Base-by-base conservation (phyloP, 1,139 yeast genomes). In the Taphrina populina region DNA sequence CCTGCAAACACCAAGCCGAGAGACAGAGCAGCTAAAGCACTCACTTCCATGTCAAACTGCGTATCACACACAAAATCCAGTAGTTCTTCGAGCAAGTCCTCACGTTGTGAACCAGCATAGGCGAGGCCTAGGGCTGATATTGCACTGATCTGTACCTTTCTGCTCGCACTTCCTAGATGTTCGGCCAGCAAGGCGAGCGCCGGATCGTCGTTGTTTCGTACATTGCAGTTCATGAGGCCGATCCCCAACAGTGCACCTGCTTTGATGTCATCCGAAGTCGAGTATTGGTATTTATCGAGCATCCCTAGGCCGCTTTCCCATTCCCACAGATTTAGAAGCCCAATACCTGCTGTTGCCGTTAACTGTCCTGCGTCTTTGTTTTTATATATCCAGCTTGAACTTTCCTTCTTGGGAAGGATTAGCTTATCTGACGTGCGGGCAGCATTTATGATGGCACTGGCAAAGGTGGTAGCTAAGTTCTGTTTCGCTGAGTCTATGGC, bases 211-310 rank as follows among this genome's bases (percentile, higher is more conserved):
- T 92, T 98, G 68, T 92, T 96, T 69, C 88, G 96, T 58, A 94
- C 94, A 70, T 95, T 95, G 29, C 95, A 78, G 35, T 95, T 87
- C n/a, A 88, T 84, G 52, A 94, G 78, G 71, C 98, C 98, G 70
- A 88, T 88, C 70, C 97, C 99, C 62, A 94, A 77, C 60, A 92
- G 76, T 3, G 98, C 96, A 71, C 99, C 99, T 10, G 97, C 96
- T 71, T 88, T 88, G 62, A 90, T 82, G 66, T 88, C 92, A 59
- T 82, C 84, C 65, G 88, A 95, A 24, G 82, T 78, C 5, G 95
- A 84, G 68, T 90, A 88, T 60, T 92, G 76, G 69, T 85, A 90
- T 70, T 86, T 88, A 72, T 92, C 97, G 65, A 92, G 77, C 56
- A 81, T 82, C 71, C 90, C 96, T 62, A 92, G 78, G 63, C 97